phyloP scores from a whole-genome alignment of 2,329 filamentous ascomycete species.

The Emergomyces africanus region DNA sequence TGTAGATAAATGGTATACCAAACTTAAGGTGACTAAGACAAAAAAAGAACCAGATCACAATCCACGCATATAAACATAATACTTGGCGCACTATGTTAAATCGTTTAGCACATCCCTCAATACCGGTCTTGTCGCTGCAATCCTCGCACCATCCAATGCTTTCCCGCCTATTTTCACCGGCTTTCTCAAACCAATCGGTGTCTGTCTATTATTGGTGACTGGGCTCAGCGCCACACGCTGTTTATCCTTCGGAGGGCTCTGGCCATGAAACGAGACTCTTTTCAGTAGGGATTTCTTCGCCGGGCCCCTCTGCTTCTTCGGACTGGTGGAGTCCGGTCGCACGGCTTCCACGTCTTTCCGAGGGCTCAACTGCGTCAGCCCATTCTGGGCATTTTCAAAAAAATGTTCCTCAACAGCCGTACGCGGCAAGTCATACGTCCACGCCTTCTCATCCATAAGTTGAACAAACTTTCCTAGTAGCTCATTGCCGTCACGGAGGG shows the following conservation, averaged over 20 bases:
- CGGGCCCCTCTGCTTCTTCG: slow-evolving; percentile 16
- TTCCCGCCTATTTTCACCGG: slow-evolving; percentile 50
- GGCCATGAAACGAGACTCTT: slow-evolving; percentile 8
- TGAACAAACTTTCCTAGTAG: slow-evolving; percentile 64
- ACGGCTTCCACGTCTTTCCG: slow-evolving; percentile 3
- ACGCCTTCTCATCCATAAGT: slow-evolving; percentile 64
- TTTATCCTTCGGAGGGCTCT: slow-evolving; percentile 10
- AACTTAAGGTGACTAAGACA: slow-evolving; percentile 3
- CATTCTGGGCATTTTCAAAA: slow-evolving; percentile 40
- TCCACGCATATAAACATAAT: slow-evolving; percentile 1
- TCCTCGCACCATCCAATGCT: slow-evolving; percentile 33
- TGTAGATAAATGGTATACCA: background rate
- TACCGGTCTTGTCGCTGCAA: slow-evolving; percentile 55
- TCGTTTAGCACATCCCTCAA: slow-evolving; percentile 71
- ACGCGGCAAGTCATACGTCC: slow-evolving; percentile 61
- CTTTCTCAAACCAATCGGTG: slow-evolving; percentile 25
- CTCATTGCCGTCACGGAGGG: slow-evolving; percentile 55
- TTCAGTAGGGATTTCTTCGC: slow-evolving; percentile 5
- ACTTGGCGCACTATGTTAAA: slow-evolving; percentile 16
- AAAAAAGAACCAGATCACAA: background rate
- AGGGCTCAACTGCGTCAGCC: slow-evolving; percentile 6
- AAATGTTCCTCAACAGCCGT: slow-evolving; percentile 54
- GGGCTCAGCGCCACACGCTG: slow-evolving; percentile 21
- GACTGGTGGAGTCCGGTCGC: slow-evolving; percentile 14
- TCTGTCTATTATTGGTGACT: slow-evolving; percentile 17